phyloP scores from a whole-genome alignment of 768 basidiomycete species.

The Auricularia sp. region DNA sequence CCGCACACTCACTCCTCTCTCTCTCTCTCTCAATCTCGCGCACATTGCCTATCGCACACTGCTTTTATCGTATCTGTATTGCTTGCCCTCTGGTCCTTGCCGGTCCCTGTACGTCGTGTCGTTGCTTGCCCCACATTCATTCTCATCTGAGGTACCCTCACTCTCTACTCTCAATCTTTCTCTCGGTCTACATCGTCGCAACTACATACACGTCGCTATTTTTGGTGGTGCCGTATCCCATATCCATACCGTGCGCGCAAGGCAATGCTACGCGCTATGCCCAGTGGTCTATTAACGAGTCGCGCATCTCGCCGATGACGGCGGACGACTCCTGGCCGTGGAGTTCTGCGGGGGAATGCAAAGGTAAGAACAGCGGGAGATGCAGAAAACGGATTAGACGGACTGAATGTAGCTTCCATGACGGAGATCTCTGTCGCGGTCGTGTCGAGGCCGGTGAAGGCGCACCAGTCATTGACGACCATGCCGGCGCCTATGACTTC shows the following conservation, averaged over 20 bases:
- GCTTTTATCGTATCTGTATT: no score
- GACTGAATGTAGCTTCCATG: conserved; percentile 95
- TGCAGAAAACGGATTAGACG: conserved; percentile 24
- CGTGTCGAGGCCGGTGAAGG: conserved; percentile 97
- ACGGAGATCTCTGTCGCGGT: conserved; percentile 99
- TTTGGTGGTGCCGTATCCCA: not conserved
- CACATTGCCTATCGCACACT: no score
- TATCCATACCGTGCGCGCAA: not conserved
- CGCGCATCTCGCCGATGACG: conserved; percentile 86
- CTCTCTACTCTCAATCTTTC: not conserved
- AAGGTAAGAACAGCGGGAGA: not conserved
- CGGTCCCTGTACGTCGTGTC: not conserved
- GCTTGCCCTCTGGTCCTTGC: no score
- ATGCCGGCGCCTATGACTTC: conserved; percentile 96
- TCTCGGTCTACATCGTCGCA: not conserved
- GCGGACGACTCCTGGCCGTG: conserved; percentile 77
- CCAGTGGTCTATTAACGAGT: conserved; percentile 86
- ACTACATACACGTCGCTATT: no score
- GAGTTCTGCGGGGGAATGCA: conserved; percentile 43
- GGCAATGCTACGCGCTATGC: conserved; percentile 33
- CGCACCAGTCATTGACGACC: conserved; percentile 99
- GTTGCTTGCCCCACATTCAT: not conserved
- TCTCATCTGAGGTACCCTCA: no score
- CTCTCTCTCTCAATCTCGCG: no score
- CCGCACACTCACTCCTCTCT: no score